Evolutionary conservation across 1,284 basidiomycete species (phyloP).

Genomic region (Puccinia novopanici): DNA sequence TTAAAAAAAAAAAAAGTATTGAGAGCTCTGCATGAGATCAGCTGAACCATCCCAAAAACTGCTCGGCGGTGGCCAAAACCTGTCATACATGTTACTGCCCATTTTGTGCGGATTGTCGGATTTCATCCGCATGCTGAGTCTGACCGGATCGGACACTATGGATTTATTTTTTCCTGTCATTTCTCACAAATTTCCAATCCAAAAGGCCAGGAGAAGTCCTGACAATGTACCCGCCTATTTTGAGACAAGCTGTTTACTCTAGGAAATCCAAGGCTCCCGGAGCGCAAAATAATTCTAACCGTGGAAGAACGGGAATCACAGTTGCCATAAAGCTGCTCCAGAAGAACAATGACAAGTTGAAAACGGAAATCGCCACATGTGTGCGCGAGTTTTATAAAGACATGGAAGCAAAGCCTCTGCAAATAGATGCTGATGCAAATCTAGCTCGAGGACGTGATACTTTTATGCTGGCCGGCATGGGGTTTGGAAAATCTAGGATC

Average conservation of each 20-base stretch:
- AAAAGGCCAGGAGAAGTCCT: not conserved
- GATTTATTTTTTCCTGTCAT: not conserved
- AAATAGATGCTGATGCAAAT: not conserved
- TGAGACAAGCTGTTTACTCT: slow-evolving; percentile 2
- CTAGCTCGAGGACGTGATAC: not conserved
- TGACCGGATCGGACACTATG: not conserved
- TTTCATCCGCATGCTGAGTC: not conserved
- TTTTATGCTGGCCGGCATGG: not conserved
- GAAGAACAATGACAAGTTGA: not conserved
- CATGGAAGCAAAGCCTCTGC: not conserved
- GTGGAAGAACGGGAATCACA: not conserved
- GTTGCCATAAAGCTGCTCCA: not conserved
- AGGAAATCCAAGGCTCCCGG: not conserved
- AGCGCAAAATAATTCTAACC: too few relatives aligned
- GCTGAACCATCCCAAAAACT: too few relatives aligned
- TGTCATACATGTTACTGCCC: too few relatives aligned
- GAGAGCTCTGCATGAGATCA: too few relatives aligned
- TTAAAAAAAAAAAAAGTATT: slow-evolving; percentile 12
- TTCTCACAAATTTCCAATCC: not conserved
- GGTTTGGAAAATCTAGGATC: not conserved
- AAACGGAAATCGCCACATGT: not conserved
- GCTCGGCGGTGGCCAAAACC: too few relatives aligned
- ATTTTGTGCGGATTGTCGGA: not conserved
- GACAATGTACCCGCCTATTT: not conserved
- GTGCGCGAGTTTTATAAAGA: not conserved